Conservation (phyloP, 768 basidiomycete genomes). For the Suillus sp. region DNA sequence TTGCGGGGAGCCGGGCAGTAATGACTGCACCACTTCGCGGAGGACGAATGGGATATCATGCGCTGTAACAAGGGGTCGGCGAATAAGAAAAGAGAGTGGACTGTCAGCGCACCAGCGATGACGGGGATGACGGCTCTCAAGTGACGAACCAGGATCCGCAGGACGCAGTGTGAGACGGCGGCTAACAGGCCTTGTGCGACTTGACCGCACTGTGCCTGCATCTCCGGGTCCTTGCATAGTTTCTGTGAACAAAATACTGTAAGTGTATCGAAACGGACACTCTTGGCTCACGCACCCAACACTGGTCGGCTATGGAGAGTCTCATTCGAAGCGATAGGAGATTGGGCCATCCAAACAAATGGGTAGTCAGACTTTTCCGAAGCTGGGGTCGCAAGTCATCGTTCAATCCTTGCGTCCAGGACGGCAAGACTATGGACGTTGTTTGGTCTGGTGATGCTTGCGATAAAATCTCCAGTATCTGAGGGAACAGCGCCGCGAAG, state of each 20-base stretch:
- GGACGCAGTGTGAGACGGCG: constrained; percentile 52
- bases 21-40: constrained; percentile 60
- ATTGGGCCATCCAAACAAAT: constrained; percentile 64
- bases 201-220: constrained; percentile 48
- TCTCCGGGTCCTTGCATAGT: constrained; percentile 44
- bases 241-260: constrained; percentile 41
- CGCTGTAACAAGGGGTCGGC: constrained; percentile 37
- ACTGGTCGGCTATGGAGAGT: constrained; percentile 48
- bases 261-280: constrained; percentile 11
- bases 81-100: constrained; percentile 14
- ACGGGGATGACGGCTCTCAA: constrained; percentile 45
- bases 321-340: constrained; percentile 57
- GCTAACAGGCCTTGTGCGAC: constrained; percentile 54
- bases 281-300: constrained; percentile 40
- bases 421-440: constrained; percentile 32
- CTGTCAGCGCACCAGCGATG: constrained; percentile 44
- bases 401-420: constrained; percentile 31
- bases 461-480: constrained; percentile 49
- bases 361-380: constrained; percentile 49
- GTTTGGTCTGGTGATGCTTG: constrained; percentile 34
- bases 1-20: constrained; percentile 46
- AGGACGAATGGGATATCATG: constrained; percentile 66
- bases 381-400: constrained; percentile 47
- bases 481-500: constrained; percentile 42
- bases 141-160: constrained; percentile 60